These are phyloP conservation scores for Alternaria infectoria DNA, from an alignment of 2,329 filamentous ascomycete species.

Conservation along the genomic window DNA sequence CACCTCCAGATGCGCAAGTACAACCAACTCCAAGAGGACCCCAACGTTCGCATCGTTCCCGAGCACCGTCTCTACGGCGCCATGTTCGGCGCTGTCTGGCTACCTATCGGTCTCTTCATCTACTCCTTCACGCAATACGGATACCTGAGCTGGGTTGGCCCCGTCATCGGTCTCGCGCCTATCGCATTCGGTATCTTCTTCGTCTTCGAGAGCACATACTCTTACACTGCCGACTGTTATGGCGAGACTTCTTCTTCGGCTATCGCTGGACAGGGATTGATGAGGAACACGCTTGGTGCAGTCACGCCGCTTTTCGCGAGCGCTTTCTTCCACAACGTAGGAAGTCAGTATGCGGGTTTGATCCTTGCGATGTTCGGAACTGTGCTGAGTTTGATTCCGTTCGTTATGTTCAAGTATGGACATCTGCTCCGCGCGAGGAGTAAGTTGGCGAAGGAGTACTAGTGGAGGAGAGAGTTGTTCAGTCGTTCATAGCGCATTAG, in stretches of 20 bases:
- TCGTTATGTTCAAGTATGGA: slow-evolving; percentile 54
- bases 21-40: slow-evolving; percentile 49
- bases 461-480: background rate
- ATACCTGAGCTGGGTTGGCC: slow-evolving; percentile 57
- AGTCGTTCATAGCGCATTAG: background rate
- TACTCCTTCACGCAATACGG: slow-evolving; percentile 62
- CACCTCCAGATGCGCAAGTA: slow-evolving; percentile 61
- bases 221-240: slow-evolving; percentile 61
- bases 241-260: slow-evolving; percentile 53
- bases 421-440: slow-evolving; percentile 48
- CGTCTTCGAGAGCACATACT: slow-evolving; percentile 56
- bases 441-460: slow-evolving; percentile 47
- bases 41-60: slow-evolving; percentile 44
- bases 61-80: slow-evolving; percentile 43
- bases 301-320: slow-evolving; percentile 60
- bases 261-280: slow-evolving; percentile 59
- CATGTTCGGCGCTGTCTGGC: slow-evolving; percentile 39
- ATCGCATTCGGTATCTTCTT: slow-evolving; percentile 63
- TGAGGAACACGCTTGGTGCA: slow-evolving; percentile 61
- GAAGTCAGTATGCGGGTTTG: slow-evolving; percentile 60
- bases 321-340: slow-evolving; percentile 61
- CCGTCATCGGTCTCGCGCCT: slow-evolving; percentile 56
- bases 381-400: slow-evolving; percentile 51
- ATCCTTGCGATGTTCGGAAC: slow-evolving; percentile 57
- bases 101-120: slow-evolving; percentile 50